Evolutionary conservation across 2,329 filamentous ascomycete species (phyloP).

Genomic region (Pseudopithomyces chartarum): DNA sequence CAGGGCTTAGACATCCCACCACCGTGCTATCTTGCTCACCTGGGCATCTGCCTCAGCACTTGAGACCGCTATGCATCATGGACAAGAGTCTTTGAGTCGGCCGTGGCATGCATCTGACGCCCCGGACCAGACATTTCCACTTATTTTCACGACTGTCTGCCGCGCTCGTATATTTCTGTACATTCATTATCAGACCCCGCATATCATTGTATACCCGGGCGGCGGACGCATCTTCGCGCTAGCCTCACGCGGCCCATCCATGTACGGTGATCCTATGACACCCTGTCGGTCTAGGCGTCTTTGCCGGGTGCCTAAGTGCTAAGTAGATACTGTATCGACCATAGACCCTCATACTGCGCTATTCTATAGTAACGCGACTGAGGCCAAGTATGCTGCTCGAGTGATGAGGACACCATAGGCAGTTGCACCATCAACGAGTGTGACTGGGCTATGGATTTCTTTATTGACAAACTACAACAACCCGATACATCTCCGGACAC

Average conservation of each 20-base stretch:
- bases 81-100: not conserved
- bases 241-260: not conserved
- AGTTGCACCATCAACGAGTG: not conserved
- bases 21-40: conserved; percentile 21
- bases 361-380: not conserved
- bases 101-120: not conserved
- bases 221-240: conserved; percentile 1
- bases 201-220: not conserved
- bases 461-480: conserved; percentile 5
- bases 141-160: not conserved
- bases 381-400: not conserved
- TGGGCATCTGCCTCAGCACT: conserved; percentile 26
- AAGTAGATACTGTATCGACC: too few relatives aligned
- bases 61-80: conserved; percentile 20
- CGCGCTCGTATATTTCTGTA: not conserved
- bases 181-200: not conserved
- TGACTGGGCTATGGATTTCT: not conserved
- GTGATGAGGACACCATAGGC: too few relatives aligned
- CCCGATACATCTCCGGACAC: not conserved
- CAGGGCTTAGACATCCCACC: conserved; percentile 27
- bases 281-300: not conserved
- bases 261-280: not conserved
- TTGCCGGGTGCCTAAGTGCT: not conserved
- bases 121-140: not conserved
- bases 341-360: not conserved